These are phyloP conservation scores for Tetradesmus lagerheimii DNA, from an alignment of 139 green algal species.

Conservation along the genomic window DNA sequence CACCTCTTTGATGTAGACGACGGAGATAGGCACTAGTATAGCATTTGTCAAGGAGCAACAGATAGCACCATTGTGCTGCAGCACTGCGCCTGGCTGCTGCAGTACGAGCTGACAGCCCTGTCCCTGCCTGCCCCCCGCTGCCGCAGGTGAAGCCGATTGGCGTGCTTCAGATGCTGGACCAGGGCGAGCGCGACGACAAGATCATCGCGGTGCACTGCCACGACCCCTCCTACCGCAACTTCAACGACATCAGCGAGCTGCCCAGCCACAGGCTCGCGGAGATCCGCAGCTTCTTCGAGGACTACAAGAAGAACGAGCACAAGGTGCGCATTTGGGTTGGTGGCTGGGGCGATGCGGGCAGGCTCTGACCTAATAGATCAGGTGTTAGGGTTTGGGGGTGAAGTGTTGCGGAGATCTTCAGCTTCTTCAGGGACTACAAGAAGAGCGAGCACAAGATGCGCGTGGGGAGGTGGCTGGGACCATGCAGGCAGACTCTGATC, in stretches of 20 bases:
- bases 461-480: no score
- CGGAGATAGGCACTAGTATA: no score
- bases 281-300: constrained; percentile 85
- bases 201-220: constrained; percentile 75
- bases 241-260: constrained; percentile 82
- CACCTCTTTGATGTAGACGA: no score
- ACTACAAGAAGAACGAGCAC: constrained; percentile 94
- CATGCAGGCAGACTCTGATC: no score
- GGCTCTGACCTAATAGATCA: no score
- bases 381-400: constrained; percentile 54
- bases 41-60: no score
- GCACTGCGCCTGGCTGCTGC: no score
- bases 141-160: constrained; percentile 84
- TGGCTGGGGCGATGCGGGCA: no score
- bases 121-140: no score
- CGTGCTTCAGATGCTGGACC: constrained; percentile 93
- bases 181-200: constrained; percentile 82
- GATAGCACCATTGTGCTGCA: no score
- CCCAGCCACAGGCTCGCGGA: constrained; percentile 80
- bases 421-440: constrained; percentile 89
- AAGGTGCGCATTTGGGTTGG: constrained; percentile 86
- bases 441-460: constrained; percentile 85
- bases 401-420: constrained; percentile 67
- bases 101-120: no score
- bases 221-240: constrained; percentile 85